phyloP scores from a whole-genome alignment of 2,329 filamentous ascomycete genomes.

The Cladosporium sp. region DNA sequence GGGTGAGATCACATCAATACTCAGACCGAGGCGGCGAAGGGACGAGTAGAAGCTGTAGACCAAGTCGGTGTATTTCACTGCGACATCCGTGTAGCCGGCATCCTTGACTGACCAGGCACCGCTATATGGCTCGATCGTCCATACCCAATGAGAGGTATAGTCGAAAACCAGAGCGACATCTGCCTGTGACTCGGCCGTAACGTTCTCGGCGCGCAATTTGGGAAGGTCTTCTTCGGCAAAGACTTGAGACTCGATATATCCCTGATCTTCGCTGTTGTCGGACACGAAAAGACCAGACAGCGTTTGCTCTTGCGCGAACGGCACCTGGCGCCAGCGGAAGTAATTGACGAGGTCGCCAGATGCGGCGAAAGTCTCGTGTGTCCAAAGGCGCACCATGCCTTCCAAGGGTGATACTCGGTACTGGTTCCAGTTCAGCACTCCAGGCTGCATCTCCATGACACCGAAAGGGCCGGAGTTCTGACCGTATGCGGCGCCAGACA shows the following conservation, averaged over 20 bases:
- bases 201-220: constrained; percentile 2
- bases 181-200: constrained; percentile 12
- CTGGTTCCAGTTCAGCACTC: constrained; percentile 22
- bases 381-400: constrained; percentile 24
- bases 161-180: constrained; percentile 20
- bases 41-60: constrained; percentile 22
- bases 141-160: constrained; percentile 22
- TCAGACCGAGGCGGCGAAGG: constrained; percentile 20
- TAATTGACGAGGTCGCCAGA: constrained; percentile 23
- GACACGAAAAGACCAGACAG: constrained; percentile 20
- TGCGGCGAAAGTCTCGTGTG: constrained; percentile 22
- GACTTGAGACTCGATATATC: constrained; percentile 18
- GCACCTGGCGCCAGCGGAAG: constrained; percentile 22
- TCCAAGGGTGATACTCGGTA: constrained; percentile 22
- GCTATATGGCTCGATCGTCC: constrained; percentile 22
- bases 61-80: constrained; percentile 17
- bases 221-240: constrained; percentile 19
- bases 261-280: constrained; percentile 19
- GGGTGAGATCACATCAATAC: constrained; percentile 21
- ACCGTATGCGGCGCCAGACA: constrained; percentile 18
- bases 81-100: constrained; percentile 16
- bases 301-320: constrained; percentile 23
- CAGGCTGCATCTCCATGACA: constrained; percentile 25
- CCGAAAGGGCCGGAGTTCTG: constrained; percentile 19
- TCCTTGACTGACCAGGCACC: constrained; percentile 20